Evolutionary conservation across 345 rosid species (phyloP).

Genomic region (Excoecaria agallocha): DNA sequence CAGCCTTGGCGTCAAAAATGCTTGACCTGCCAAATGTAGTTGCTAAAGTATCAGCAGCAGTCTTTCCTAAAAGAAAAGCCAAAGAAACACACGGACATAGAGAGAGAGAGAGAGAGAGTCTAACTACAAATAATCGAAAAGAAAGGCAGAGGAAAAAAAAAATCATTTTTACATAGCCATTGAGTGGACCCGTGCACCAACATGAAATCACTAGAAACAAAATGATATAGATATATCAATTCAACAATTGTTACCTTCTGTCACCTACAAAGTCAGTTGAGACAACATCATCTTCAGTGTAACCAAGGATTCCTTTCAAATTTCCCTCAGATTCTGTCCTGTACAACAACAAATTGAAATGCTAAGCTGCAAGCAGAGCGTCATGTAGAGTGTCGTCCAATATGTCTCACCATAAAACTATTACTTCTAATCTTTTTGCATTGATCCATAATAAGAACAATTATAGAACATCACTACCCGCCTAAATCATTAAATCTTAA

Average conservation of each 20-base stretch:
- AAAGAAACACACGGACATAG: too few relatives aligned
- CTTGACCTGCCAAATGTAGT: slow-evolving; percentile 62
- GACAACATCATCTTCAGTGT: slow-evolving; percentile 95
- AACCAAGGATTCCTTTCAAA: slow-evolving; percentile 88
- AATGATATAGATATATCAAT: neutral
- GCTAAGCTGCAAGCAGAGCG: neutral
- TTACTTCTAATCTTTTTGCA: neutral
- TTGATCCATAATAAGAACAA: too few relatives aligned
- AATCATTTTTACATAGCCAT: too few relatives aligned
- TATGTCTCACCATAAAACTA: too few relatives aligned
- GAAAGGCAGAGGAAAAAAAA: too few relatives aligned
- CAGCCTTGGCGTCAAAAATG: slow-evolving; percentile 97
- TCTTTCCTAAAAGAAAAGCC: too few relatives aligned
- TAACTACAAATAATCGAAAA: too few relatives aligned
- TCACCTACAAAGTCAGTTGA: slow-evolving; percentile 91
- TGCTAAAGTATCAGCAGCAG: neutral
- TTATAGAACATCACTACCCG: too few relatives aligned
- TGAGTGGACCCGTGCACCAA: too few relatives aligned
- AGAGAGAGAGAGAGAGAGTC: neutral
- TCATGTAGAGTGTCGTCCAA: neutral
- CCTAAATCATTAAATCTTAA: too few relatives aligned
- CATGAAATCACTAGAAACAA: too few relatives aligned
- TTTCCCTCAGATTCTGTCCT: slow-evolving; percentile 95
- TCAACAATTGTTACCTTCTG: slow-evolving; percentile 49
- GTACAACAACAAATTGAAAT: neutral